Evolutionary conservation across 2,329 filamentous ascomycete species (phyloP).

Genomic region (Boeremia exigua): DNA sequence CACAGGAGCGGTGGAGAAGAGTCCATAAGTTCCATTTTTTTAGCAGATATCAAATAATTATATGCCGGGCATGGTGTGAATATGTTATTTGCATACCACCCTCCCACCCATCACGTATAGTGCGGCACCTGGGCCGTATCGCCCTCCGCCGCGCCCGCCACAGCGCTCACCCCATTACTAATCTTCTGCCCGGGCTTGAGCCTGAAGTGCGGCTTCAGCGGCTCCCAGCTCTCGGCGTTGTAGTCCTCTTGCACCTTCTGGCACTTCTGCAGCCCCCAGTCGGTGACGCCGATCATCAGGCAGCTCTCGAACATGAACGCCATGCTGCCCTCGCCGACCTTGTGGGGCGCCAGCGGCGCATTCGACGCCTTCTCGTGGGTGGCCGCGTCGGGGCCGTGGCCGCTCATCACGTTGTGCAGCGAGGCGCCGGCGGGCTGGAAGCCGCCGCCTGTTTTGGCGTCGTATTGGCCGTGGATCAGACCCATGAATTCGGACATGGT

Average conservation of each 20-base stretch:
- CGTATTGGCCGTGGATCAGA: conserved; percentile 67
- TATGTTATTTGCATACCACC: neutral
- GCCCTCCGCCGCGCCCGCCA: conserved; percentile 23
- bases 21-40: too few species aligned
- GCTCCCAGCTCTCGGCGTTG: conserved; percentile 80
- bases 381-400: conserved; percentile 67
- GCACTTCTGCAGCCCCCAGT: conserved; percentile 74
- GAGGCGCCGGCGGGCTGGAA: conserved; percentile 69
- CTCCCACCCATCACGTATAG: conserved; percentile 19
- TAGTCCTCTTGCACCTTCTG: conserved; percentile 75
- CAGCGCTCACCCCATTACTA: conserved; percentile 29
- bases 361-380: conserved; percentile 65
- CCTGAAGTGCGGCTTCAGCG: conserved; percentile 55
- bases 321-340: conserved; percentile 69
- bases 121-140: conserved; percentile 36
- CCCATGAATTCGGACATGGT: conserved; percentile 75
- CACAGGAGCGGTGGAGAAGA: neutral
- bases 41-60: too few species aligned
- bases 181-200: conserved; percentile 35
- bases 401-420: conserved; percentile 77
- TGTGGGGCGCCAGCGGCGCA: conserved; percentile 61
- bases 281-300: conserved; percentile 73
- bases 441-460: conserved; percentile 63
- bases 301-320: conserved; percentile 72
- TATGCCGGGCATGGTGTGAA: too few species aligned